phyloP scores from a whole-genome alignment of 169 alveolate species.

The Cryptosporidium muris region DNA sequence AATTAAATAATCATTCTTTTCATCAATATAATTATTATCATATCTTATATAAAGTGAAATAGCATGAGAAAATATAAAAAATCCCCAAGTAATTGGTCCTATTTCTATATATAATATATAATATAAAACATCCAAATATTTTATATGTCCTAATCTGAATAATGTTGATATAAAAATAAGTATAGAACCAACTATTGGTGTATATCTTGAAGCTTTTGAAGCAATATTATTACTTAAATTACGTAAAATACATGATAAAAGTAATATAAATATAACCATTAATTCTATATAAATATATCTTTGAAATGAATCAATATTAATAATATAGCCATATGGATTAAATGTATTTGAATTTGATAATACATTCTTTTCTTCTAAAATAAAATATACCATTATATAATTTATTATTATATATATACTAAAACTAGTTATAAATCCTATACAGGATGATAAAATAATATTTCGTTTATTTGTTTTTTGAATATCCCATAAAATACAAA shows the following conservation, averaged over 20 bases:
- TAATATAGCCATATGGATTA: background rate
- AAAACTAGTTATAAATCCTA: background rate
- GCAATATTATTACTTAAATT: constrained; percentile 5
- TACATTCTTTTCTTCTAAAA: background rate
- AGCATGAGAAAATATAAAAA: constrained; percentile 34
- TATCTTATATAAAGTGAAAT: constrained; percentile 45
- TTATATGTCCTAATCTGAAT: constrained; percentile 25
- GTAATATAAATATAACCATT: constrained; percentile 3
- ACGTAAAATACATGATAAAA: constrained; percentile 5
- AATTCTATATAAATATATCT: constrained; percentile 26
- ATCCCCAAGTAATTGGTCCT: constrained; percentile 64
- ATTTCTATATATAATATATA: constrained; percentile 52
- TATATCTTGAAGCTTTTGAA: constrained; percentile 27
- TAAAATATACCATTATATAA: background rate
- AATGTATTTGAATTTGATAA: background rate
- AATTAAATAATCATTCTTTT: too few relatives aligned
- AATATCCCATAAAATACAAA: constrained; percentile 12
- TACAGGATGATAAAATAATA: constrained; percentile 1
- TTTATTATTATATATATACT: background rate
- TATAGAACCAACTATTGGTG: constrained; percentile 58
- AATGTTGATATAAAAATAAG: constrained; percentile 10
- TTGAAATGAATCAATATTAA: background rate
- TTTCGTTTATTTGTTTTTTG: background rate
- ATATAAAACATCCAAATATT: constrained; percentile 2
- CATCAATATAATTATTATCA: background rate